These are phyloP conservation scores for Parietaria judaica DNA, from an alignment of 306 rosid genomes.

Conservation along the genomic window DNA sequence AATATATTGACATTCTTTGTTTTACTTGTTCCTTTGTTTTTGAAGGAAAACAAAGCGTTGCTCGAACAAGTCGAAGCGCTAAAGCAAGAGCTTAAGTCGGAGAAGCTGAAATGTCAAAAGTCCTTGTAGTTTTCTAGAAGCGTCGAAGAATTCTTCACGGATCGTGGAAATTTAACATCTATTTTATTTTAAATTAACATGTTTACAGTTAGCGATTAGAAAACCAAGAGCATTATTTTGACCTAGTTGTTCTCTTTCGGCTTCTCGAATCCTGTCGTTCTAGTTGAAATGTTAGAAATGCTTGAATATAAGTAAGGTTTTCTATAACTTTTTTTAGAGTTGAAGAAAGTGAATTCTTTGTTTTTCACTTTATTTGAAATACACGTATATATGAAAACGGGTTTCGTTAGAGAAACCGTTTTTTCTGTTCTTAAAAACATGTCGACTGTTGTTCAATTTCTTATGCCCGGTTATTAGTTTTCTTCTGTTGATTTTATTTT, in stretches of 20 bases:
- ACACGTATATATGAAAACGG: neutral
- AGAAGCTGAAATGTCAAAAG: conserved; percentile 37
- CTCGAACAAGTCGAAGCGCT: conserved; percentile 44
- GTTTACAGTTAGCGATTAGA: neutral
- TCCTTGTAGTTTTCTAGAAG: conserved; percentile 17
- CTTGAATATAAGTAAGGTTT: neutral
- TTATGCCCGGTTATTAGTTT: no score
- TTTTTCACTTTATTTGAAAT: neutral
- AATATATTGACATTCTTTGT: neutral
- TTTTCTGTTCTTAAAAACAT: neutral
- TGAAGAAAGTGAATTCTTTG: neutral
- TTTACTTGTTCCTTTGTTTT: neutral
- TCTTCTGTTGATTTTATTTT: no score
- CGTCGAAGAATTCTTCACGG: neutral
- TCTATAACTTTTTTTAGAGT: neutral
- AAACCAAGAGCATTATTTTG: neutral
- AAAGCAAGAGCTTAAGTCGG: conserved; percentile 45
- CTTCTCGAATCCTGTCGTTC: conserved; percentile 6
- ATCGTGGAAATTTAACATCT: neutral
- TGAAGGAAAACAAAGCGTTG: conserved; percentile 45
- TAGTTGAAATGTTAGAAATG: conserved; percentile 9
- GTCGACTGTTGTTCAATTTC: neutral
- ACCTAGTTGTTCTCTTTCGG: neutral
- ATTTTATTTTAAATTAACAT: neutral
- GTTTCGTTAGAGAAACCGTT: neutral